phyloP scores from a whole-genome alignment of 2,329 filamentous ascomycete species.

The Trichophyton mentagrophytes region DNA sequence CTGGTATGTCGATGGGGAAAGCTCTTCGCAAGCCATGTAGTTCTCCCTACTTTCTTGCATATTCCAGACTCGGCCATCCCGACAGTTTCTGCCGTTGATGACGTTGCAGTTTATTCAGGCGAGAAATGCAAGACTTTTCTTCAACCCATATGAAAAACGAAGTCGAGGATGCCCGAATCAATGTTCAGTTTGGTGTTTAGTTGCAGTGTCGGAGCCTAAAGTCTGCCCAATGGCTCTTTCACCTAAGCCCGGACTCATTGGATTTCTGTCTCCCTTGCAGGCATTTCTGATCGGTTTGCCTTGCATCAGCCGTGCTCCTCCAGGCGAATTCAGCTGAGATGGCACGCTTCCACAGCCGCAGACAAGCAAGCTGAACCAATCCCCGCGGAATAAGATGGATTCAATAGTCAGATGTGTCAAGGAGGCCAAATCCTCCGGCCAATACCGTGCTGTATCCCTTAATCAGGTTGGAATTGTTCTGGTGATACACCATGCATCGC shows the following conservation, averaged over 20 bases:
- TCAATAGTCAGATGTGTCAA: neutral
- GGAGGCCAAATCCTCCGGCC: neutral
- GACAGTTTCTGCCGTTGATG: neutral
- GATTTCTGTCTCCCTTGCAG: neutral
- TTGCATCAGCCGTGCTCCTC: neutral
- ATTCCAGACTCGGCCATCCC: neutral
- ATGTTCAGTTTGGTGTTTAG: neutral
- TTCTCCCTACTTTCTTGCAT: neutral
- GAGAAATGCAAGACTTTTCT: too few species aligned
- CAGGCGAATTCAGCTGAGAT: neutral
- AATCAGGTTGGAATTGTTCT: neutral
- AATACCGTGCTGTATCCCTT: neutral
- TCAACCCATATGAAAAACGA: neutral
- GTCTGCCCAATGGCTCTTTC: neutral
- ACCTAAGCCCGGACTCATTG: too few species aligned
- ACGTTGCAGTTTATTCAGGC: too few species aligned
- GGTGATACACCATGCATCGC: neutral
- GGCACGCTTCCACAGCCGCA: neutral
- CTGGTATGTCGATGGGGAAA: too few species aligned
- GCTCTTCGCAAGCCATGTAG: neutral
- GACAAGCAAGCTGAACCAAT: neutral
- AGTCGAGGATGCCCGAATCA: neutral
- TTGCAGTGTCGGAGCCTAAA: neutral
- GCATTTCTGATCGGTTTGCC: neutral
- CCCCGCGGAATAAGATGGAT: neutral